A percentile compares a stretch with the other conserved stretches of the same genome.
Evolutionary conservation across 1,284 basidiomycete genomes (phyloP).

Genomic region (Amylostereum areolatum): DNA sequence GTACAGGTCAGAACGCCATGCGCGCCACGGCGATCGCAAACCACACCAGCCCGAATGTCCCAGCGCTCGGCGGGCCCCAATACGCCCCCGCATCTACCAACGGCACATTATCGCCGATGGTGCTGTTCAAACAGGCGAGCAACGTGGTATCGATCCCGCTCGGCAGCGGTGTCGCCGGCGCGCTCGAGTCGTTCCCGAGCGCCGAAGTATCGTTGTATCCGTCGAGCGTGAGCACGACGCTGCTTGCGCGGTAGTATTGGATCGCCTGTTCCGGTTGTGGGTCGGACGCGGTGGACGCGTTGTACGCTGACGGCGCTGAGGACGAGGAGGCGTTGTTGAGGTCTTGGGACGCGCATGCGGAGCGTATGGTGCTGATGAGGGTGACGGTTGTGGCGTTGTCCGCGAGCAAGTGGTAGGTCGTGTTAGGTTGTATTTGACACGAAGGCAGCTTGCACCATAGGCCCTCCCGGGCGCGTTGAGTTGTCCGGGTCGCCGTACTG

Average conservation of each 20-base stretch:
- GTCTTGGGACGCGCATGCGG: slow-evolving; percentile 37
- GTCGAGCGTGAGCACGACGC: slow-evolving; percentile 47
- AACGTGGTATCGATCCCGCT: slow-evolving; percentile 39
- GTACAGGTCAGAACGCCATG: too few species aligned
- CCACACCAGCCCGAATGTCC: too few species aligned
- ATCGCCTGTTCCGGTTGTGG: slow-evolving; percentile 47
- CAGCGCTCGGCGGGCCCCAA: too few species aligned
- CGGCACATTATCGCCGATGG: slow-evolving; percentile 44
- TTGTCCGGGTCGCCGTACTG: slow-evolving; percentile 53
- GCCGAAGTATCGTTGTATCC: slow-evolving; percentile 59
- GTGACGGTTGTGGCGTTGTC: slow-evolving; percentile 51
- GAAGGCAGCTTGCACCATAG: slow-evolving; percentile 45
- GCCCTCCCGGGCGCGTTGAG: slow-evolving; percentile 52
- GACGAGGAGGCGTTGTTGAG: slow-evolving; percentile 19
- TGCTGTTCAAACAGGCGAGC: slow-evolving; percentile 48
- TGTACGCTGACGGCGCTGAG: slow-evolving; percentile 25
- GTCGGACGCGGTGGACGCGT: slow-evolving; percentile 20
- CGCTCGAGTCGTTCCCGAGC: slow-evolving; percentile 30
- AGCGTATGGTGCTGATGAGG: slow-evolving; percentile 39
- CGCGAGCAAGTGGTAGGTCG: slow-evolving; percentile 50
- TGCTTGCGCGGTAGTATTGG: slow-evolving; percentile 57
- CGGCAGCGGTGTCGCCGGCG: slow-evolving; percentile 44
- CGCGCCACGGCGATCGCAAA: too few species aligned
- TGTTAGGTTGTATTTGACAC: slow-evolving; percentile 35
- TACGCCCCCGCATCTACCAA: slow-evolving; percentile 24